These are phyloP conservation scores for Pyricularia grisea DNA, from an alignment of 2,329 filamentous ascomycete genomes.

Conservation along the genomic window DNA sequence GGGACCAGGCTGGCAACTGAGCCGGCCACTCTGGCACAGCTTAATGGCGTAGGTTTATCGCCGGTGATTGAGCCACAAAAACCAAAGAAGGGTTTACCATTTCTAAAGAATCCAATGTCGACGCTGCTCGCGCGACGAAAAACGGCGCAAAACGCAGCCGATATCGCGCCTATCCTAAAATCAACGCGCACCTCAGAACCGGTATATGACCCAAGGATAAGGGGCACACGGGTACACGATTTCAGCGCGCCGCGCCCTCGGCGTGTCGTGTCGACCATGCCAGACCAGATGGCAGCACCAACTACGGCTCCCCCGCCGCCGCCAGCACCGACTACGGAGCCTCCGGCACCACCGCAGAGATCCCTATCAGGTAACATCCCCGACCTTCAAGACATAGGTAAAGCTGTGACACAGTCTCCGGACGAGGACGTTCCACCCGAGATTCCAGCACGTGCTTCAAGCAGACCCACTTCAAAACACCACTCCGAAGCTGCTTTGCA, in stretches of 20 bases:
- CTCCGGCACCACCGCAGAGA: background rate
- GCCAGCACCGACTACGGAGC: background rate
- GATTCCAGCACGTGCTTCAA: background rate
- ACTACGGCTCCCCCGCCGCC: background rate
- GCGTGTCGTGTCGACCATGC: conserved; percentile 23
- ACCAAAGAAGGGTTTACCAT: conserved; percentile 44
- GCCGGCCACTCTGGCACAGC: conserved; percentile 17
- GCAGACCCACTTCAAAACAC: background rate
- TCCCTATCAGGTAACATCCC: background rate
- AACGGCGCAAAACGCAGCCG: conserved; percentile 37
- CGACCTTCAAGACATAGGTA: background rate
- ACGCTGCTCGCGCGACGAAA: conserved; percentile 48
- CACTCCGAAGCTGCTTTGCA: background rate
- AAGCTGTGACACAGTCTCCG: background rate
- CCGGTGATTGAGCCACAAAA: conserved; percentile 28
- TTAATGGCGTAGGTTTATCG: conserved; percentile 7
- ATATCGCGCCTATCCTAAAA: conserved; percentile 30
- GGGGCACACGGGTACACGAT: conserved; percentile 54
- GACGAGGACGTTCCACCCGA: background rate
- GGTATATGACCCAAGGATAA: conserved; percentile 50
- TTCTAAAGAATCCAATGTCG: conserved; percentile 51
- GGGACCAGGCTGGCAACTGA: conserved; percentile 31
- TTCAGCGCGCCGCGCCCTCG: conserved; percentile 52
- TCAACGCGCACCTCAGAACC: conserved; percentile 31
- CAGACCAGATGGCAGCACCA: background rate